Percentiles rank a stretch among this genome's conserved stretches.
These are phyloP conservation scores for Salix dunnii DNA, from an alignment of 345 rosid genomes.

Conservation along the genomic window DNA sequence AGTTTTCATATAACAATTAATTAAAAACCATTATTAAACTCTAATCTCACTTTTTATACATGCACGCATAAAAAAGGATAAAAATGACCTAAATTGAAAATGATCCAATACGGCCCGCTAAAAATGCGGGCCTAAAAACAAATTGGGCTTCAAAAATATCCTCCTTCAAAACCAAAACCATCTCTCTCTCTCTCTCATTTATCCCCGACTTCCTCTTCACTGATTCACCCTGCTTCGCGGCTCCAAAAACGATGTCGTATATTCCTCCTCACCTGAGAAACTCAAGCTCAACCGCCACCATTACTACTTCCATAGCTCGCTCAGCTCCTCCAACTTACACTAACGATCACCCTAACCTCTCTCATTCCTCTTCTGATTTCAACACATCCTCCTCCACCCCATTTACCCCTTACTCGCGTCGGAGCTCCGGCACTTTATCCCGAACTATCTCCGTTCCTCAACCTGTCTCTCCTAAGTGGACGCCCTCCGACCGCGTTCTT, in stretches of 20 bases:
- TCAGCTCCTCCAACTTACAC: conserved; percentile 17
- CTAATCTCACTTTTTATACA: too few species aligned
- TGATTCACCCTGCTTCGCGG: not conserved
- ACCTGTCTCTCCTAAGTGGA: conserved; percentile 32
- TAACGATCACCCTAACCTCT: conserved; percentile 8
- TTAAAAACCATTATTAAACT: too few species aligned
- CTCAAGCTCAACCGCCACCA: conserved; percentile 8
- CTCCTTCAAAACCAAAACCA: too few species aligned
- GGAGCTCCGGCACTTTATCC: conserved; percentile 2
- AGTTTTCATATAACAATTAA: too few species aligned
- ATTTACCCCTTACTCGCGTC: conserved; percentile 12
- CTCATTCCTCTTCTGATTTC: conserved; percentile 4
- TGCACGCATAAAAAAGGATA: too few species aligned
- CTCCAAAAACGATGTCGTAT: conserved; percentile 31
- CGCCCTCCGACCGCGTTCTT: conserved; percentile 41
- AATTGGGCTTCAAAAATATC: too few species aligned
- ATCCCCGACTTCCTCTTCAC: not conserved
- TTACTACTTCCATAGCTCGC: not conserved
- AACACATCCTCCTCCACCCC: conserved; percentile 6
- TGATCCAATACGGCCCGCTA: too few species aligned
- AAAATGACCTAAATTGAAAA: too few species aligned
- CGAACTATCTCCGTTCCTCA: conserved; percentile 23
- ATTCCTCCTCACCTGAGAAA: conserved; percentile 37
- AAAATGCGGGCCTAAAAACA: too few species aligned
- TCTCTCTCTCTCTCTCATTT: not conserved